Conservation (phyloP, 495 filamentous ascomycete species). For the Stereocaulon alpinum region DNA sequence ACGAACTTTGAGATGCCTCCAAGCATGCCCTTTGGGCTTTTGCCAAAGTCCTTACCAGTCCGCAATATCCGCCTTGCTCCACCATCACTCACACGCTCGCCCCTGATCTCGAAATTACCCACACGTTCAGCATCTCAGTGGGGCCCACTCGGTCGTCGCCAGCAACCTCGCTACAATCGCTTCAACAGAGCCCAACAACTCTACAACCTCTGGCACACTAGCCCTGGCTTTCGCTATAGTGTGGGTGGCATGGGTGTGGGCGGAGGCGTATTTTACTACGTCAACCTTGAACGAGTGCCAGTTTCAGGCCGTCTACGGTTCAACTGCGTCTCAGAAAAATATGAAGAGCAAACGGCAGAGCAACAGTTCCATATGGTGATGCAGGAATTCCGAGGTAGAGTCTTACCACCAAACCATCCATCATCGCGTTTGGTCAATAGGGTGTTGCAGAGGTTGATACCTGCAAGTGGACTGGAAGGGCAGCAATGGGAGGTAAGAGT, state of each 20-base stretch:
- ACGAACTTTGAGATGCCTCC: not conserved
- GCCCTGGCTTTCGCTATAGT: slow-evolving; percentile 16
- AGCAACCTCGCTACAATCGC: slow-evolving; percentile 17
- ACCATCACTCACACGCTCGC: not conserved
- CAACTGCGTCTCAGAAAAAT: slow-evolving; percentile 55
- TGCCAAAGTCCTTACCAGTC: not conserved
- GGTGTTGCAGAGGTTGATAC: slow-evolving; percentile 64
- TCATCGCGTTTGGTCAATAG: slow-evolving; percentile 46
- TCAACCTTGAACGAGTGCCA: slow-evolving; percentile 69
- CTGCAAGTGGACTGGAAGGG: slow-evolving; percentile 50
- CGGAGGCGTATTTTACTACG: slow-evolving; percentile 50
- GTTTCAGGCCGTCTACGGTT: slow-evolving; percentile 70
- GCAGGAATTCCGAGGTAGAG: slow-evolving; percentile 32
- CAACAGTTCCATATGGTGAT: slow-evolving; percentile 44
- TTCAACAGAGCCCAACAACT: slow-evolving; percentile 8
- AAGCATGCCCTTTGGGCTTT: not conserved
- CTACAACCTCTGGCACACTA: slow-evolving; percentile 13
- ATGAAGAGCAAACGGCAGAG: slow-evolving; percentile 44
- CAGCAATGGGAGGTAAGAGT: slow-evolving; percentile 77
- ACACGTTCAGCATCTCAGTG: slow-evolving; percentile 4
- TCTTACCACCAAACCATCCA: slow-evolving; percentile 45
- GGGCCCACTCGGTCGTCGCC: not conserved
- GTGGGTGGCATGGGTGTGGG: slow-evolving; percentile 23
- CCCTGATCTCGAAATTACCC: not conserved
- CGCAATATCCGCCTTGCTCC: not conserved